Evolutionary conservation across 2,329 filamentous ascomycete species (phyloP).

Genomic region (Akanthomyces lecanii): DNA sequence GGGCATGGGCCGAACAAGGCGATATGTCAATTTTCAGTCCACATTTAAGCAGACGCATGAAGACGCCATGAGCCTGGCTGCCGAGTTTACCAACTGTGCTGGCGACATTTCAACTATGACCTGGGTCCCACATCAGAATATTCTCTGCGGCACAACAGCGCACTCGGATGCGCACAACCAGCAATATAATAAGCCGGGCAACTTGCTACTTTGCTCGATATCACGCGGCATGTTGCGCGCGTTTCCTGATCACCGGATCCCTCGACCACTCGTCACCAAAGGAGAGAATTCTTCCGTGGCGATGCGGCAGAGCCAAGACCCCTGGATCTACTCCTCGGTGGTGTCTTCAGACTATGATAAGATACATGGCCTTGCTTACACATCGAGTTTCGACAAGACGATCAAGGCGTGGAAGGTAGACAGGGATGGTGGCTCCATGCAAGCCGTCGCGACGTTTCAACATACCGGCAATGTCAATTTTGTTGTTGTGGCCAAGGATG

Average conservation of each 20-base stretch:
- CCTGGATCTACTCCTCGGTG: conserved; percentile 61
- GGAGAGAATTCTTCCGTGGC: conserved; percentile 52
- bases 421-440: conserved; percentile 38
- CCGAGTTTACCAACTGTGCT: conserved; percentile 58
- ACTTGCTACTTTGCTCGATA: conserved; percentile 53
- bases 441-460: conserved; percentile 43
- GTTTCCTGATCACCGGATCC: conserved; percentile 54
- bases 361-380: conserved; percentile 45
- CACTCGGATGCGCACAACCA: conserved; percentile 61
- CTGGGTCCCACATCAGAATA: conserved; percentile 51
- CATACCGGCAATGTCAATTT: conserved; percentile 60
- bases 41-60: conserved; percentile 44
- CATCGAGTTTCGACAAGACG: conserved; percentile 57
- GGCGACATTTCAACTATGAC: conserved; percentile 56
- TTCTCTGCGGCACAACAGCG: conserved; percentile 59
- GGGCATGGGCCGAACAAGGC: conserved; percentile 38
- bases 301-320: conserved; percentile 56
- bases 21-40: conserved; percentile 42
- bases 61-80: conserved; percentile 46
- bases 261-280: conserved; percentile 48
- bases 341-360: conserved; percentile 56
- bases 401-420: conserved; percentile 56
- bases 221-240: conserved; percentile 42
- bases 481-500: conserved; percentile 49
- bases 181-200: conserved; percentile 63